Evolutionary conservation across 2,329 filamentous ascomycete species (phyloP), one percentile per base, ranked within the genome.

Genomic region (Zymoseptoria pseudotritici): DNA sequence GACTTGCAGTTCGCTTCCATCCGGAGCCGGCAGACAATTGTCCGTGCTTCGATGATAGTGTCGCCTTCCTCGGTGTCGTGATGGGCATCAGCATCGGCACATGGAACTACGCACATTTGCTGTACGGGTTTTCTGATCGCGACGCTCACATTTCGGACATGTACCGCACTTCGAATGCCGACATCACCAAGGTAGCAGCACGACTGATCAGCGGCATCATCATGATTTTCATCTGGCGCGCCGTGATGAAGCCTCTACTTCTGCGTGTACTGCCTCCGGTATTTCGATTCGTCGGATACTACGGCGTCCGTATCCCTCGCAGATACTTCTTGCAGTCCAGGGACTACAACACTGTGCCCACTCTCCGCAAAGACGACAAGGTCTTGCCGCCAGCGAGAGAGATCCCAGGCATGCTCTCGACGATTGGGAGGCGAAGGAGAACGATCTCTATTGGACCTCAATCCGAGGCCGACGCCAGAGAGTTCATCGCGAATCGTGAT

Each of bases 11-110:
- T 46, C 64, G 67, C 8, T 86, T 97, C 31, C 93, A 99, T 70
- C 94, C 94, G 0, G 94, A 99, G 70, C 94, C 94, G 0, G 94
- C 91, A 1, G 94, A 99, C 72, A 91, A 97, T 73, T 99, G 94
- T 67, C 93, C 93, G 4, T 97, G 93, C 74, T 97, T 95, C 71
- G 93, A 97, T 72, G 93, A 97, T 76, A 96, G 90, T 68, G 90
- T 97, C 54, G 87, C 92, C 3, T 97, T 97, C 75, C 87, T 91
- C 20, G 93, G 90, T 1, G 92, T 97, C 21, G 82, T 96, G 58
- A 89, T 97, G 67, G 94, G 94, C 0, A 79, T 90, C 53, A 88
- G 95, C 69, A 76, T 89, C 61, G 93, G 89, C 9, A 87, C 85
- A 7, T 97, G 92, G 93, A 89, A 91, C 69, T 90, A 89, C 29